Evolutionary conservation across 495 filamentous ascomycete species (phyloP), one percentile per base, ranked within the genome.

Genomic region (Thozetella sp.): DNA sequence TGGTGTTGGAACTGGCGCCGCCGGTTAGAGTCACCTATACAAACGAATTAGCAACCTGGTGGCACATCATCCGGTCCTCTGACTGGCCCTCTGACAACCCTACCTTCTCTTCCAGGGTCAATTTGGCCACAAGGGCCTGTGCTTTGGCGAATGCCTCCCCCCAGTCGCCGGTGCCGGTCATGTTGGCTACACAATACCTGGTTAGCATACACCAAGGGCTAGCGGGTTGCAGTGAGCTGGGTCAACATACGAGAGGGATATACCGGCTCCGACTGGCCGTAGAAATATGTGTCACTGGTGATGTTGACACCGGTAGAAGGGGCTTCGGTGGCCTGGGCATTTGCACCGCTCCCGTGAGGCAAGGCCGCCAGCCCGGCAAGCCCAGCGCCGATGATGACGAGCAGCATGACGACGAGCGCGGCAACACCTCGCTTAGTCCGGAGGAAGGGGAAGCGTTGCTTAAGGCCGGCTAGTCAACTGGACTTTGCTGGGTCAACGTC

Each of bases 31-130:
- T 80, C 46, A 81, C 77, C 76, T 77, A n/a, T 59, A 3, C 25
- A 20, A n/a, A 10, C 19, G 20, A 25, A 23, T 20, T 1, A 46
- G 60, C 25, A n/a, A n/a, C n/a, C n/a, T n/a, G n/a, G n/a, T n/a
- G n/a, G n/a, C n/a, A n/a, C n/a, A n/a, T n/a, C n/a, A n/a, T n/a
- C n/a, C n/a, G n/a, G n/a, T n/a, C n/a, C n/a, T n/a, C n/a, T n/a
- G n/a, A n/a, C n/a, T n/a, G n/a, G n/a, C n/a, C n/a, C n/a, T n/a
- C n/a, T n/a, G n/a, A n/a, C n/a, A n/a, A n/a, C n/a, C n/a, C n/a
- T 51, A 88, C 83, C 73, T 88, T 89, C 59, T 90, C 86, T 12
- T 84, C 81, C 11, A 81, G 65, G 1, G 83, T 86, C 72, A 90
- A 75, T 55, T 85, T 73, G 1, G 73, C 70, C 2, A 89, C 86